Conservation (phyloP, 176 grass and related monocot genomes). For the Avena eriantha region DNA sequence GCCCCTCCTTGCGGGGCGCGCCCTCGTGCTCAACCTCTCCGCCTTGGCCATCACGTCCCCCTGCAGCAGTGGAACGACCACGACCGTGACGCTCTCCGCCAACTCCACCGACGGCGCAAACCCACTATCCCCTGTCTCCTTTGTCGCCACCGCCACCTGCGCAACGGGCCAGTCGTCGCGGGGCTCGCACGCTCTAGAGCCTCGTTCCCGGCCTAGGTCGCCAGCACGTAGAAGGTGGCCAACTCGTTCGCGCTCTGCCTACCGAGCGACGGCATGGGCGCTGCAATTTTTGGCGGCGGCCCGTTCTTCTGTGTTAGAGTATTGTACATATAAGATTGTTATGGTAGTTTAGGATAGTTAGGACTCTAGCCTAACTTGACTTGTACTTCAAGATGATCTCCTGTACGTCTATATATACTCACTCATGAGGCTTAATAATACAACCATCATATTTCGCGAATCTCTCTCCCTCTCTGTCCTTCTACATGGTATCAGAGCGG, state of each 20-base stretch:
- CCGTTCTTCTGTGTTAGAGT: too few species aligned
- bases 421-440: too few species aligned
- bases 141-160: slow-evolving; percentile 47
- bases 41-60: slow-evolving; percentile 45
- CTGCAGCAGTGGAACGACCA: slow-evolving; percentile 6
- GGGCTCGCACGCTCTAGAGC: slow-evolving; percentile 43
- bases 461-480: too few species aligned
- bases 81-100: slow-evolving; percentile 37
- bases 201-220: slow-evolving; percentile 52
- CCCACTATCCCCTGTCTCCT: slow-evolving; percentile 33
- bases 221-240: slow-evolving; percentile 43
- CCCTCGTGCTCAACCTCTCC: slow-evolving; percentile 56
- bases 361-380: too few species aligned
- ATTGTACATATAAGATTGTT: too few species aligned
- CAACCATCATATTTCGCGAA: too few species aligned
- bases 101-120: slow-evolving; percentile 69
- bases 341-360: too few species aligned
- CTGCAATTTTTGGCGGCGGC: slow-evolving; percentile 56
- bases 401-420: too few species aligned
- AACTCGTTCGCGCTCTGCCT: slow-evolving; percentile 69
- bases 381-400: too few species aligned
- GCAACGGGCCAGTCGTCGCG: slow-evolving; percentile 47
- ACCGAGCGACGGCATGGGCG: slow-evolving; percentile 49
- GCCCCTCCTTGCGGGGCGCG: slow-evolving; percentile 14
- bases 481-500: too few species aligned